A percentile compares a stretch with the other conserved stretches of the same genome.
Conservation (phyloP, 2,329 filamentous ascomycete genomes). For the Penicillium sp. region DNA sequence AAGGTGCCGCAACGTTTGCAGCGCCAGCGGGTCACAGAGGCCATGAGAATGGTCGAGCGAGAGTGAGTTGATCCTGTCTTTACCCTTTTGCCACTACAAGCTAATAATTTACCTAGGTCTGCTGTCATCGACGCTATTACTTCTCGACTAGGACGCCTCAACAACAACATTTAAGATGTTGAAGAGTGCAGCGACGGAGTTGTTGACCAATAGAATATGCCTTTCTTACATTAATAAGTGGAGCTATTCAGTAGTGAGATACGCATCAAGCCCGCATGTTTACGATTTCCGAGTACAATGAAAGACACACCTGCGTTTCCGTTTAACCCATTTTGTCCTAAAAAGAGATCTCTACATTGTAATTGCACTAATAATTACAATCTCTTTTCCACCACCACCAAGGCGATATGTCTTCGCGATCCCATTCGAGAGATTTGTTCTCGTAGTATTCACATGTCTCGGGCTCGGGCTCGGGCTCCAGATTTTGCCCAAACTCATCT, state of each 20-base stretch:
- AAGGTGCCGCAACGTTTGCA: constrained; percentile 46
- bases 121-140: constrained; percentile 47
- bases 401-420: not conserved
- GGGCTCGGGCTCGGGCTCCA: not conserved
- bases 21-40: constrained; percentile 48
- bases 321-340: not conserved
- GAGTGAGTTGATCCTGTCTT: constrained; percentile 38
- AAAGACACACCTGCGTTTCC: not conserved
- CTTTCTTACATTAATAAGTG: not conserved
- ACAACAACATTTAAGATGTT: constrained; percentile 29
- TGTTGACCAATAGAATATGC: not conserved
- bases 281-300: not conserved
- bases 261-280: not conserved
- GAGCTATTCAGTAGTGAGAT: not conserved
- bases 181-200: not conserved
- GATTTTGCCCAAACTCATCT: not conserved
- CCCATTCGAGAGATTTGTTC: not conserved
- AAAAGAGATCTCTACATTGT: not conserved
- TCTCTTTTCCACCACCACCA: not conserved
- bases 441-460: not conserved
- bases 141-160: constrained; percentile 41
- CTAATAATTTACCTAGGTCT: constrained; percentile 28
- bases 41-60: constrained; percentile 53
- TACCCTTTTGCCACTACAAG: not conserved
- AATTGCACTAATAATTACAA: not conserved